Base-by-base conservation (phyloP, 306 rosid species). In the Castanea sativa region DNA sequence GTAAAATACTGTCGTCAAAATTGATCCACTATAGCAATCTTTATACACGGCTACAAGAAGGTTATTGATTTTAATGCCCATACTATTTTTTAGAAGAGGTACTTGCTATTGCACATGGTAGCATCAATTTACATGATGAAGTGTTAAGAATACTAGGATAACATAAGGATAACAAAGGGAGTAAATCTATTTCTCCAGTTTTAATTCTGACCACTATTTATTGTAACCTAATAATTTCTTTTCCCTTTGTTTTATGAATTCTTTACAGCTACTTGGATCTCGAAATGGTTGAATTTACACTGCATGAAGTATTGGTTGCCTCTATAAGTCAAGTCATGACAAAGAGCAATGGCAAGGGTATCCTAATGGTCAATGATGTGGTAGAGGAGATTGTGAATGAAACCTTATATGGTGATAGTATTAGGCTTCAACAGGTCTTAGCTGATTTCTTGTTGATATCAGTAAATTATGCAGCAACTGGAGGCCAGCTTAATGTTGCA, bases 231-330 rank as follows among this genome's bases (percentile, higher is more conserved):
- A 43, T 18, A 67, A 52, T 67, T 35, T 15, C 27, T 45, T 68
- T 12, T 55, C 52, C 69, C 23, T 55, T 72, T 76, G 49, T 83
- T 69, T 15, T 43, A 52, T 78, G 79, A 32, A 61, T 80, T 71
- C 71, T 74, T 20, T 35, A 78, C 90, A 95, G 98, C 69, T 93
- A 90, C 82, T 74, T 88, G 78, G 93, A 95, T 82, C 84, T 95
- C 51, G 99, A 95, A 88, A 95, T 91, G 98, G 96, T 85, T 16
- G 94, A 92, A 78, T 95, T 95, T 85, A 89, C 94, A 30, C 80
- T 93, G 80, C 89, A 87, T 41, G 98, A 95, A 25, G 90, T 93
- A 16, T 79, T 95, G 87, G 76, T 81, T 58, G 92, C 91, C 73
- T 87, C 96, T 32, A 80, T 91, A 4, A 90, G 98, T 84, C 97